phyloP scores from a whole-genome alignment of 176 grass and related monocot genomes.

The Carex parvula region DNA sequence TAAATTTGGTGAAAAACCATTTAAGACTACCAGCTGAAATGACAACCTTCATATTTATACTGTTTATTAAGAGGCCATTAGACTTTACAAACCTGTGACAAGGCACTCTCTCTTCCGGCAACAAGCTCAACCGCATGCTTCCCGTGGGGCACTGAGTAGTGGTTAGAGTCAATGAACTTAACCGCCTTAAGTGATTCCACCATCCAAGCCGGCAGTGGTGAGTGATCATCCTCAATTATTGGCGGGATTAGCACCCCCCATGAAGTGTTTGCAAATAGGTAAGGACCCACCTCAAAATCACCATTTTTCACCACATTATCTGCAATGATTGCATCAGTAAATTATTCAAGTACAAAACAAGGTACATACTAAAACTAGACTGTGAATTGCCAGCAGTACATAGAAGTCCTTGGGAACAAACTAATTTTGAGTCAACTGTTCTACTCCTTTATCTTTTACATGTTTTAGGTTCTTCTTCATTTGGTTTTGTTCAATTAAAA shows the following conservation, averaged over 20 bases:
- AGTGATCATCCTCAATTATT: slow-evolving; percentile 88
- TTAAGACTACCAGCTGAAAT: background rate
- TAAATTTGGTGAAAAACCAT: background rate
- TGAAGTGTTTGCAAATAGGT: slow-evolving; percentile 55
- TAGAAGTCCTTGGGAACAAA: background rate
- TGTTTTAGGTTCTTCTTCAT: background rate
- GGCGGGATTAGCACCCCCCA: slow-evolving; percentile 82
- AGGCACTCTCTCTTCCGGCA: slow-evolving; percentile 65
- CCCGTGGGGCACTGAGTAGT: slow-evolving; percentile 74
- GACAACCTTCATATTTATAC: background rate
- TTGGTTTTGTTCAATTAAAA: background rate
- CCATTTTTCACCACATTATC: slow-evolving; percentile 82
- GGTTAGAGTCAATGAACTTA: slow-evolving; percentile 78
- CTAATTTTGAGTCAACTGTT: background rate
- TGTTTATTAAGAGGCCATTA: background rate
- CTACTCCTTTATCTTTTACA: background rate
- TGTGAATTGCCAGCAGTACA: background rate
- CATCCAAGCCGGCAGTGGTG: slow-evolving; percentile 73
- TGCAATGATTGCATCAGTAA: background rate
- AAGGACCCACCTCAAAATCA: slow-evolving; percentile 77
- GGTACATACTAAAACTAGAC: background rate
- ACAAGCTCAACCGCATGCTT: slow-evolving; percentile 69
- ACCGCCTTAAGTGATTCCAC: slow-evolving; percentile 79
- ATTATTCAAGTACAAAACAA: background rate
- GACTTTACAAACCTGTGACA: slow-evolving; percentile 28